Evolutionary conservation across 2,329 filamentous ascomycete species (phyloP).

Genomic region (Arthrobotrys pseudoclavata): DNA sequence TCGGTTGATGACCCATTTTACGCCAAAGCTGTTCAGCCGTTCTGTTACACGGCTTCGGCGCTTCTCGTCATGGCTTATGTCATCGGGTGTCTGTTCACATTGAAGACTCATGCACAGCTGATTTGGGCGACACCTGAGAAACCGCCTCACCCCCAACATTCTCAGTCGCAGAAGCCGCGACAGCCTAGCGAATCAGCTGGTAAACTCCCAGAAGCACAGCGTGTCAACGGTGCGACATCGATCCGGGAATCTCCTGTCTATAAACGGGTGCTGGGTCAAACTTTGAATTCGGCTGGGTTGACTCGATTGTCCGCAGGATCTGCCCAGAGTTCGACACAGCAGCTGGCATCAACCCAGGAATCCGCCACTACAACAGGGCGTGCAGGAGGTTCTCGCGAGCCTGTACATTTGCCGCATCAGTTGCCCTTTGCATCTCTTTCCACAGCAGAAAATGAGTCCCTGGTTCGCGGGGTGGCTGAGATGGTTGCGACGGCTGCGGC

Average conservation of each 20-base stretch:
- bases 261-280: constrained; percentile 92
- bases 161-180: constrained; percentile 42
- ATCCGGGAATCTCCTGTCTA: constrained; percentile 90
- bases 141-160: constrained; percentile 60
- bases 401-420: constrained; percentile 68
- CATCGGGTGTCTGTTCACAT: constrained; percentile 93
- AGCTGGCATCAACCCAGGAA: constrained; percentile 20
- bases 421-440: constrained; percentile 76
- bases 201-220: constrained; percentile 60
- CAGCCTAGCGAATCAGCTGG: constrained; percentile 57
- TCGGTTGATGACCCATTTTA: constrained; percentile 90
- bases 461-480: constrained; percentile 90
- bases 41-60: constrained; percentile 87
- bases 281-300: constrained; percentile 80
- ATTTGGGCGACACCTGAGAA: constrained; percentile 78
- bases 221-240: constrained; percentile 65
- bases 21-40: constrained; percentile 88
- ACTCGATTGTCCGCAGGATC: constrained; percentile 65
- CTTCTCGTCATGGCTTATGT: constrained; percentile 92
- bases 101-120: constrained; percentile 93
- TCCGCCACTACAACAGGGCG: constrained; percentile 66
- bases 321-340: constrained; percentile 36
- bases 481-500: constrained; percentile 86
- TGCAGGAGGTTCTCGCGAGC: constrained; percentile 84
- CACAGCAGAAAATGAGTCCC: constrained; percentile 82